These are phyloP conservation scores for Perkinsela sp. DNA, from an alignment of 208 protist genomes.

Conservation along the genomic window DNA sequence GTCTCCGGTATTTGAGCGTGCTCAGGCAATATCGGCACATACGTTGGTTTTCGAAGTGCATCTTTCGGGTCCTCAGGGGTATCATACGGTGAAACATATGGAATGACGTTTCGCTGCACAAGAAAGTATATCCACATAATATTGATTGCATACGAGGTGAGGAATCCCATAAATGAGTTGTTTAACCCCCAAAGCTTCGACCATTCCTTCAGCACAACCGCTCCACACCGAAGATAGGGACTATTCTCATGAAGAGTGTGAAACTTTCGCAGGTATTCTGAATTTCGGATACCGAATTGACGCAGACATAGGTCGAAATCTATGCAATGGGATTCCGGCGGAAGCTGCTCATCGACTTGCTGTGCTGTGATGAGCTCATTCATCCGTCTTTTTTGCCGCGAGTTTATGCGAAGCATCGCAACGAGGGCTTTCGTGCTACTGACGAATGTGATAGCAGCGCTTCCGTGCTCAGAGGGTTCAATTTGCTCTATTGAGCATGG, in stretches of 20 bases:
- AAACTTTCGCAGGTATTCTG: slow-evolving; percentile 34
- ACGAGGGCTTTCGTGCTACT: background rate
- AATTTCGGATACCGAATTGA: slow-evolving; percentile 61
- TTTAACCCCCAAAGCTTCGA: slow-evolving; percentile 56
- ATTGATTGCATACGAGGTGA: slow-evolving; percentile 62
- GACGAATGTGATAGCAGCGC: background rate
- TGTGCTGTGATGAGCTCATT: background rate
- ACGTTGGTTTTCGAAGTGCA: background rate
- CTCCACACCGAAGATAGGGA: slow-evolving; percentile 37
- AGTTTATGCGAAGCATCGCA: background rate
- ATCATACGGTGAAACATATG: slow-evolving; percentile 28
- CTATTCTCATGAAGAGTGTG: slow-evolving; percentile 16
- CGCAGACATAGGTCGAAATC: slow-evolving; percentile 64
- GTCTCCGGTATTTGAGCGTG: background rate
- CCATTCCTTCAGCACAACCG: slow-evolving; percentile 62
- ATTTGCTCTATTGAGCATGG: background rate
- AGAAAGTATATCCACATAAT: slow-evolving; percentile 71
- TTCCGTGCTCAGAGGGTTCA: background rate
- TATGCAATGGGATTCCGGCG: slow-evolving; percentile 10
- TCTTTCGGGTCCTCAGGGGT: background rate
- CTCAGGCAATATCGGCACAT: background rate
- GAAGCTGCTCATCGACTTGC: background rate
- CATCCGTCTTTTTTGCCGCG: background rate
- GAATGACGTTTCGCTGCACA: slow-evolving; percentile 27
- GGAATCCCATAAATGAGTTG: slow-evolving; percentile 53